Evolutionary conservation across 371 early-diverging fungal genomes (phyloP).

Genomic region (Mucor piriformis): DNA sequence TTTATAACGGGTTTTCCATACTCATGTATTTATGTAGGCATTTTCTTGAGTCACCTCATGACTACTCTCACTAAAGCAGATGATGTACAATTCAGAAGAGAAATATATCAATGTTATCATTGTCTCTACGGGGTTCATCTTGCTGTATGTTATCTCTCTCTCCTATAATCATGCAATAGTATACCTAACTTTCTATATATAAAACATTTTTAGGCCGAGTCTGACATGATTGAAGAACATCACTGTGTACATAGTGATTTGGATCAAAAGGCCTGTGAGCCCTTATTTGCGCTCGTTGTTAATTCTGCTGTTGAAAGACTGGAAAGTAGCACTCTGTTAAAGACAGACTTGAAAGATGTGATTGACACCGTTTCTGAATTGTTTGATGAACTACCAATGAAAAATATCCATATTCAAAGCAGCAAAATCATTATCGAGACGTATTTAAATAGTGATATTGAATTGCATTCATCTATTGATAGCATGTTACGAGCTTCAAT

Average conservation of each 20-base stretch:
- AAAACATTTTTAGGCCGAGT: constrained; percentile 46
- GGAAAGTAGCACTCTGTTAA: constrained; percentile 39
- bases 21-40: not conserved
- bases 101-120: constrained; percentile 70
- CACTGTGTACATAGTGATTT: constrained; percentile 48
- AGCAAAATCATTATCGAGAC: constrained; percentile 21
- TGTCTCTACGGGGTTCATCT: constrained; percentile 68
- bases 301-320: constrained; percentile 45
- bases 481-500: constrained; percentile 17
- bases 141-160: constrained; percentile 41
- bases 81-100: constrained; percentile 28
- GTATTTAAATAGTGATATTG: constrained; percentile 19
- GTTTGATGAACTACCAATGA: constrained; percentile 56
- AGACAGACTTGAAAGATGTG: constrained; percentile 60
- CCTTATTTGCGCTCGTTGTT: constrained; percentile 51
- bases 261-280: constrained; percentile 58
- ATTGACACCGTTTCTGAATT: constrained; percentile 58
- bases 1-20: not conserved
- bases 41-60: constrained; percentile 22
- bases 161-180: not conserved
- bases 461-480: constrained; percentile 16
- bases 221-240: constrained; percentile 60
- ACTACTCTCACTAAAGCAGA: constrained; percentile 19
- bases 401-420: constrained; percentile 25
- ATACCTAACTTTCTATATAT: not conserved